Evolutionary conservation across 1,284 basidiomycete species (phyloP).

Genomic region (Marasmius oreades): DNA sequence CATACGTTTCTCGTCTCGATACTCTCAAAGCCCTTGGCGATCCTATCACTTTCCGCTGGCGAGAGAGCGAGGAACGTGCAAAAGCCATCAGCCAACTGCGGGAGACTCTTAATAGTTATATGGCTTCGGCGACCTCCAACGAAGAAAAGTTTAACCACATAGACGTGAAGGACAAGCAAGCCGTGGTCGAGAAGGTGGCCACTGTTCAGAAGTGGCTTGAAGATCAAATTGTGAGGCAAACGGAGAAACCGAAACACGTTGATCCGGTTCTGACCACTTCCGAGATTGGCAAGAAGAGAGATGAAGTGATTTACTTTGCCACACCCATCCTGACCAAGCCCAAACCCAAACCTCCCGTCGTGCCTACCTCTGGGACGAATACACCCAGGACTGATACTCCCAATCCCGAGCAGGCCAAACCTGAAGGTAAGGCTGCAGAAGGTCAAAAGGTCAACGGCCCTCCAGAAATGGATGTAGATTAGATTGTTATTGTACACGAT

Average conservation of each 20-base stretch:
- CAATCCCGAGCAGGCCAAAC: constrained; percentile 40
- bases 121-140: constrained; percentile 72
- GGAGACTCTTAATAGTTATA: constrained; percentile 82
- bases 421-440: constrained; percentile 34
- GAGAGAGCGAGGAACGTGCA: constrained; percentile 78
- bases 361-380: constrained; percentile 49
- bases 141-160: constrained; percentile 90
- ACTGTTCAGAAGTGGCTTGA: constrained; percentile 92
- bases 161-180: constrained; percentile 80
- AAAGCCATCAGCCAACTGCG: constrained; percentile 71
- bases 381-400: constrained; percentile 66
- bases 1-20: constrained; percentile 79
- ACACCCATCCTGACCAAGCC: constrained; percentile 83
- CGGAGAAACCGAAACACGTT: constrained; percentile 82
- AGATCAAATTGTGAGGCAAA: constrained; percentile 82
- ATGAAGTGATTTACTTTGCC: constrained; percentile 84
- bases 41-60: constrained; percentile 78
- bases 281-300: constrained; percentile 85
- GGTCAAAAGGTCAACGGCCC: constrained; percentile 39
- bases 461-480: constrained; percentile 83
- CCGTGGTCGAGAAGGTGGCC: constrained; percentile 77
- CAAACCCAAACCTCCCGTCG: constrained; percentile 77
- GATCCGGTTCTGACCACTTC: constrained; percentile 77
- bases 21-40: constrained; percentile 80
- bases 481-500: constrained; percentile 21